Base-by-base conservation (phyloP, 495 filamentous ascomycete genomes). In the Xylaria nigripes region DNA sequence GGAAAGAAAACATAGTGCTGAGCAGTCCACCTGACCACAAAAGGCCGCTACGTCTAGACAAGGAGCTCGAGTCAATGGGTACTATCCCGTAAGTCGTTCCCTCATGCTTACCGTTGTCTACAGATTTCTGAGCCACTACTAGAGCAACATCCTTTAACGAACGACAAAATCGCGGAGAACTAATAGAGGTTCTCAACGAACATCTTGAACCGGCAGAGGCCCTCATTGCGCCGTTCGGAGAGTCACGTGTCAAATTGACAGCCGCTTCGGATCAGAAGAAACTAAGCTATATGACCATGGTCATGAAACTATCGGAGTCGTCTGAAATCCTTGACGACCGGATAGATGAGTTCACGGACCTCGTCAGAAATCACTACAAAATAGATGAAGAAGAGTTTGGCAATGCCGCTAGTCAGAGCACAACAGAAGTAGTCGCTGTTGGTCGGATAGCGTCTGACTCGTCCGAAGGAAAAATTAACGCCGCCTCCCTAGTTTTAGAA, bases 261-360 rank as follows among this genome's bases (percentile, higher is more conserved):
- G 84, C 86, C 15, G 86, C 88, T 56, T 87, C 86, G 2, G 93
- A 98, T 60, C 74, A 86, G 48, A 90, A 88, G 63, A 96, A 95
- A 63, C 86, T 96, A 48, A 82, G 81, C 8, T 98, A 96, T 68
- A 90, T 90, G 60, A 85, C 89, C 0, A 86, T 96, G 72, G 86
- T 89, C 25, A 95, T 95, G 89, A 94, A 93, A 58, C 77, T 91
- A 12, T 89, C 89, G 4, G 91, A 96, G 61, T 83, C 89, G 2
- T 91, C 90, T 2, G 91, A 96, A 68, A 86, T 95, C 48, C 76
- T 95, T 6, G 93, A 98, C 65, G 91, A 96, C 66, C 82, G 92
- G 41, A 96, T 98, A 68, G 93, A 98, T 51, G 89, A 88, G 27
- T 95, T 96, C 58, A 75, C 80, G 57, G 64, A 65, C 3, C 65